A percentile compares a stretch with the other conserved stretches of the same genome.
These are phyloP conservation scores for Neonectria sp. DNA, from an alignment of 2,329 filamentous ascomycete genomes.

Conservation along the genomic window DNA sequence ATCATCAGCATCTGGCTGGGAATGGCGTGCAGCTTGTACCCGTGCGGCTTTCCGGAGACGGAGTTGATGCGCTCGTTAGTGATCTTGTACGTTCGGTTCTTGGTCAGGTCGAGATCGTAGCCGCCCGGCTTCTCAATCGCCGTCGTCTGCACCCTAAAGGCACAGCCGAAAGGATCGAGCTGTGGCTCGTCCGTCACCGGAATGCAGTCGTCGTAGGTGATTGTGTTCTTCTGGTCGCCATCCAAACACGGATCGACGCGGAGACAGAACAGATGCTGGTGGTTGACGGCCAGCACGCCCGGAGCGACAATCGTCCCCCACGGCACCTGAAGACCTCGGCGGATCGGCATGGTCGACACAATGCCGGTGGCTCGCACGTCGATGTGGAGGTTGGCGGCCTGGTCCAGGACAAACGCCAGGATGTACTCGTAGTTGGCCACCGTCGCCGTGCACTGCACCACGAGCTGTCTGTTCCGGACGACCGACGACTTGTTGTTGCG, in stretches of 20 bases:
- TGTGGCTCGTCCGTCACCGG: conserved; percentile 50
- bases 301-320: conserved; percentile 73
- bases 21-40: conserved; percentile 59
- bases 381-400: conserved; percentile 58
- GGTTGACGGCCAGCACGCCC: conserved; percentile 73
- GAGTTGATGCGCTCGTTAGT: conserved; percentile 60
- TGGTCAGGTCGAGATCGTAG: conserved; percentile 63
- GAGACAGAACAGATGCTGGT: conserved; percentile 75
- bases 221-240: conserved; percentile 63
- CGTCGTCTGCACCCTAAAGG: conserved; percentile 58
- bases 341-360: conserved; percentile 58
- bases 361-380: conserved; percentile 57
- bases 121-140: conserved; percentile 58
- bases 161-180: conserved; percentile 66
- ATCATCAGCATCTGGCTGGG: conserved; percentile 59
- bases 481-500: conserved; percentile 68
- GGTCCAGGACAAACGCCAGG: conserved; percentile 61
- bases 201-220: conserved; percentile 30
- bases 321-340: conserved; percentile 64
- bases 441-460: conserved; percentile 72
- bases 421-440: conserved; percentile 72
- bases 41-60: conserved; percentile 47
- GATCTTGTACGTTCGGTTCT: conserved; percentile 63
- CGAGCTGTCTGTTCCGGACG: conserved; percentile 66
- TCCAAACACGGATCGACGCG: conserved; percentile 74